These are phyloP conservation scores for Glomus cerebriforme DNA, from an alignment of 192 early-diverging fungal genomes.

Conservation along the genomic window DNA sequence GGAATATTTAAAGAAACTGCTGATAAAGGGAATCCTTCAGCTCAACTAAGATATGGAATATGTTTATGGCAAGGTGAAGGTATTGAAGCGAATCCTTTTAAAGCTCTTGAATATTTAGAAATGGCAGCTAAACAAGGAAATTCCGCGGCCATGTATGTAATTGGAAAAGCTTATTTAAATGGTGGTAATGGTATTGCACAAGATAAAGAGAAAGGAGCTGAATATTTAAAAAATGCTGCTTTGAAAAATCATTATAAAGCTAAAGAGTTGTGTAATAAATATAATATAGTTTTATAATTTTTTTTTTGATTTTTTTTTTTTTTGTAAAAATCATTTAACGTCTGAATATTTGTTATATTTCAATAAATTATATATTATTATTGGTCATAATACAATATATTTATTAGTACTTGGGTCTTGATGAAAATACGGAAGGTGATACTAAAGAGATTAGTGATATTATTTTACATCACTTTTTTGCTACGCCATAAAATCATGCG, in stretches of 20 bases:
- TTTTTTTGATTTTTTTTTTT: no score
- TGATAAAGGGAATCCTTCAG: conserved; percentile 12
- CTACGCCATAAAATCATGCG: no score
- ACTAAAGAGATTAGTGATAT: no score
- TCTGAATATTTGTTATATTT: no score
- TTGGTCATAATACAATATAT: no score
- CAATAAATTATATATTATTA: no score
- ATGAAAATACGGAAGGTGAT: no score
- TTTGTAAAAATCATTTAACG: no score
- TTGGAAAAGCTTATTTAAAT: conserved; percentile 19
- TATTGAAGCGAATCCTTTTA: neutral
- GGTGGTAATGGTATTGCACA: neutral
- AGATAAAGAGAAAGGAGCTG: conserved; percentile 14
- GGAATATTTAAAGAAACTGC: conserved; percentile 14
- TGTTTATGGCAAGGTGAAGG: neutral
- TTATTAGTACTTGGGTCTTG: no score
- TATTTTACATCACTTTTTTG: no score
- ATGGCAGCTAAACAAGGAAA: conserved; percentile 13
- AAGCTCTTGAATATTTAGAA: conserved; percentile 17
- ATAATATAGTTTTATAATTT: no score
- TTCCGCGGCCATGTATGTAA: conserved; percentile 17
- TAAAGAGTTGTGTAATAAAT: neutral
- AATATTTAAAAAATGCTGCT: conserved; percentile 25
- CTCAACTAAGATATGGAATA: conserved; percentile 20
- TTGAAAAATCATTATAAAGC: conserved; percentile 6